A percentile compares a stretch with the other conserved stretches of the same genome.
Conservation (phyloP, 192 early-diverging fungal species). For the Umbelopsis vinacea region DNA sequence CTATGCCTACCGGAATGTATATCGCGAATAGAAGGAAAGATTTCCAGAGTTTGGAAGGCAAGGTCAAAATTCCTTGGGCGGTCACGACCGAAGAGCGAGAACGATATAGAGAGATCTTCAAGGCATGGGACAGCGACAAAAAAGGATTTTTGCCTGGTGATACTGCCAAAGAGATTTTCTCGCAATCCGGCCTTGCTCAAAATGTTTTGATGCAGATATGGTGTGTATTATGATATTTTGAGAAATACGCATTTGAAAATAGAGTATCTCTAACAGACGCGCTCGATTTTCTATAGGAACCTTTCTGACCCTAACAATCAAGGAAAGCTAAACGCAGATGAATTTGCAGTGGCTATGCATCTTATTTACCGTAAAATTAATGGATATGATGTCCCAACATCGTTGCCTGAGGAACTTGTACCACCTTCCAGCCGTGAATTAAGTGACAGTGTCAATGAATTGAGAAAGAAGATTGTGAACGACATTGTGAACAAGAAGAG, state of each 20-base stretch:
- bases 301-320: constrained; percentile 80
- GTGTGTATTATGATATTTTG: constrained; percentile 44
- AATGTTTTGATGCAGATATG: constrained; percentile 60
- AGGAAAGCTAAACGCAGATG: constrained; percentile 91
- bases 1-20: constrained; percentile 24
- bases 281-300: constrained; percentile 45
- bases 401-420: constrained; percentile 81
- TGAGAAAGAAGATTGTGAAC: constrained; percentile 67
- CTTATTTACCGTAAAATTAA: constrained; percentile 88
- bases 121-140: constrained; percentile 53
- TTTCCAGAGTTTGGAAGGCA: constrained; percentile 30
- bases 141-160: constrained; percentile 56
- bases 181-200: constrained; percentile 56
- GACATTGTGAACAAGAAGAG: constrained; percentile 55
- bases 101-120: constrained; percentile 44
- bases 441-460: constrained; percentile 61
- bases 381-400: constrained; percentile 77
- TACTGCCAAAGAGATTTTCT: constrained; percentile 62
- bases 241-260: constrained; percentile 19
- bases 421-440: constrained; percentile 88
- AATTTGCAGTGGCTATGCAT: constrained; percentile 98
- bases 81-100: constrained; percentile 45
- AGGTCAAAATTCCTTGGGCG: constrained; percentile 55
- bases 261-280: neutral
- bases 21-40: constrained; percentile 4